Percentiles rank a stretch among this genome's conserved stretches.
phyloP scores from a whole-genome alignment of 805 yeast genomes.

The Metschnikowia koreensis region DNA sequence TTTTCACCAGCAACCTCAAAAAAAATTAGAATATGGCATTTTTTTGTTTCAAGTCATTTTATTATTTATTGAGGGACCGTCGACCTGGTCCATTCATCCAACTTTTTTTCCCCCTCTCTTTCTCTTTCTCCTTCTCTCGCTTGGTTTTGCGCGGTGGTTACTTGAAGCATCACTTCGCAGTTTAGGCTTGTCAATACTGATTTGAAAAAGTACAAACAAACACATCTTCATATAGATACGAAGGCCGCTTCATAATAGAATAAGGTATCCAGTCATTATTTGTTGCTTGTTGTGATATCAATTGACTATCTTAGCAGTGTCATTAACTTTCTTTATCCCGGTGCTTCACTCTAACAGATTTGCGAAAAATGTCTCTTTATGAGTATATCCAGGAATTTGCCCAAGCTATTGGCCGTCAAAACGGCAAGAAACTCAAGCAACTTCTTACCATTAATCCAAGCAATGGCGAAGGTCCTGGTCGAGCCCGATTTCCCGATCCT shows the following conservation, averaged over 20 bases:
- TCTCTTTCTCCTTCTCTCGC: too few species aligned
- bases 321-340: background rate
- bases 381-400: conserved; percentile 25
- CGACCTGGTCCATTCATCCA: too few species aligned
- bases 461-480: conserved; percentile 25
- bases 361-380: conserved; percentile 12
- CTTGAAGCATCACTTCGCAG: background rate
- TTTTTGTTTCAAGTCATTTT: too few species aligned
- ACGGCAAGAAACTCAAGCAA: conserved; percentile 19
- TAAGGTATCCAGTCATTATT: background rate
- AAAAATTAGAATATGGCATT: too few species aligned
- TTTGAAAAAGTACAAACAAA: background rate
- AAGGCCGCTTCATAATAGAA: too few species aligned
- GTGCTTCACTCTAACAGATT: background rate
- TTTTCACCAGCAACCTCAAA: too few species aligned
- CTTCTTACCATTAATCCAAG: conserved; percentile 39
- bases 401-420: conserved; percentile 19
- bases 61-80: too few species aligned
- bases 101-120: too few species aligned
- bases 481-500: conserved; percentile 36
- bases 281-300: background rate
- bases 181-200: background rate
- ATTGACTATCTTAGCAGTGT: background rate
- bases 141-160: background rate
- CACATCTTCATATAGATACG: background rate